Base-by-base conservation (phyloP, 805 yeast genomes). In the Tetrapisispora iriomotensis region DNA sequence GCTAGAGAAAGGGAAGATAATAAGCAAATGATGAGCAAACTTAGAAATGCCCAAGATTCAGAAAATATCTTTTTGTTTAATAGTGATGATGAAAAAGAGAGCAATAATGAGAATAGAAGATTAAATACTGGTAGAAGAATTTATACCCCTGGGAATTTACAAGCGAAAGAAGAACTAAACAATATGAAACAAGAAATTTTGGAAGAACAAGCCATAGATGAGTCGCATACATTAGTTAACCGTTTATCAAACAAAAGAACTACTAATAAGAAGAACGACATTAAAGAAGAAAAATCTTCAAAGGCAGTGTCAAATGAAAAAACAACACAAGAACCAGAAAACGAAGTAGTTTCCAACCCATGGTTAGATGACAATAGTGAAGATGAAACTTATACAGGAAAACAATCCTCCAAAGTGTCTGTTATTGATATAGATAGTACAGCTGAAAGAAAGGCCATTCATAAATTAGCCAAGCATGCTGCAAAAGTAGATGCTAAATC, bases 111-210 rank as follows among this genome's bases (percentile, higher is more conserved):
- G 17, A 76, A 75, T 47, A 61, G 69, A 13, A 51, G 57, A 14
- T 58, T 76, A 34, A 86, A 85, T 55, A 70, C 71, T 45, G 97
- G 97, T 29, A 77, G 95, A 65, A 71, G 95, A 60, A 67, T 76
- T 12, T 87, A 84, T 53, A 75, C 88, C 3, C 92, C 95, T 5
- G 64, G 62, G 29, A 57, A 61, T 26, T 44, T 44, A 6, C 47
- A 50, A 10, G 40, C 57, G 1, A 53, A 46, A 17, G 47, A 50
- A 23, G 64, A 60, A 18, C 53, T 68, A 36, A 50, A 64, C n/a
- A 60, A 61, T 17, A 40, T 62, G 8, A 63, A 68, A 36, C 45
- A 61, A 36, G 49, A 56, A 27, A 60, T 68, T 6, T 31, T 61
- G 25, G 62, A 68, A 27, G 83, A 77, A 43, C 50, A 66, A 34